A percentile compares a stretch with the other conserved stretches of the same genome.
phyloP scores from a whole-genome alignment of 257 asterid species.

The Orobanche coerulescens region DNA sequence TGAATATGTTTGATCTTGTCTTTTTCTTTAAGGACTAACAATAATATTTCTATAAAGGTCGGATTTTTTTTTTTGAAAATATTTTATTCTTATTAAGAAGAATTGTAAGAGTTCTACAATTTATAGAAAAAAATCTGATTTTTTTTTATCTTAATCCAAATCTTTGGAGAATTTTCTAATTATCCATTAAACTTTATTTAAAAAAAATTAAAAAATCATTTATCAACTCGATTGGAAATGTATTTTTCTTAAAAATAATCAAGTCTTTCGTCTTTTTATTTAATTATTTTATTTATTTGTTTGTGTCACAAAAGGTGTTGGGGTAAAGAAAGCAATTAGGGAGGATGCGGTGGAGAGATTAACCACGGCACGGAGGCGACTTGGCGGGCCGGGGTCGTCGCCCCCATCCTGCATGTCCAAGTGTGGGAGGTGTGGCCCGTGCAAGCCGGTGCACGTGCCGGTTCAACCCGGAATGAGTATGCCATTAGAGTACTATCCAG shows the following conservation, averaged over 20 bases:
- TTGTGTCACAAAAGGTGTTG: conserved; percentile 17
- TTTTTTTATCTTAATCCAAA: too few species aligned
- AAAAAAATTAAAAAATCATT: too few species aligned
- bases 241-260: background rate
- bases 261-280: too few species aligned
- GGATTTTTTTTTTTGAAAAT: too few species aligned
- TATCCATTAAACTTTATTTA: too few species aligned
- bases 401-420: conserved; percentile 87
- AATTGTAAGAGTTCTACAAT: too few species aligned
- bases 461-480: conserved; percentile 60
- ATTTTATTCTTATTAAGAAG: too few species aligned
- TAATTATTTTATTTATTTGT: too few species aligned
- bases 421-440: conserved; percentile 68
- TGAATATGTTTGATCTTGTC: too few species aligned
- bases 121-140: too few species aligned
- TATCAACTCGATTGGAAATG: background rate
- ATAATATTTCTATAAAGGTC: too few species aligned
- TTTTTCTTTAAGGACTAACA: too few species aligned
- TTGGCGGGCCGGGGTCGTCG: conserved; percentile 62
- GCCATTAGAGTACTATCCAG: conserved; percentile 82
- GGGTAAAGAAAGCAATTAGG: conserved; percentile 19
- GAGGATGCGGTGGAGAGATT: conserved; percentile 26
- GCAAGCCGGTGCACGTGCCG: conserved; percentile 75
- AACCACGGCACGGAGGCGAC: conserved; percentile 31
- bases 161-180: background rate